Evolutionary conservation across 208 protist genomes (phyloP), one percentile per base, ranked within the genome.

Genomic region (Wallacemonas sp.): DNA sequence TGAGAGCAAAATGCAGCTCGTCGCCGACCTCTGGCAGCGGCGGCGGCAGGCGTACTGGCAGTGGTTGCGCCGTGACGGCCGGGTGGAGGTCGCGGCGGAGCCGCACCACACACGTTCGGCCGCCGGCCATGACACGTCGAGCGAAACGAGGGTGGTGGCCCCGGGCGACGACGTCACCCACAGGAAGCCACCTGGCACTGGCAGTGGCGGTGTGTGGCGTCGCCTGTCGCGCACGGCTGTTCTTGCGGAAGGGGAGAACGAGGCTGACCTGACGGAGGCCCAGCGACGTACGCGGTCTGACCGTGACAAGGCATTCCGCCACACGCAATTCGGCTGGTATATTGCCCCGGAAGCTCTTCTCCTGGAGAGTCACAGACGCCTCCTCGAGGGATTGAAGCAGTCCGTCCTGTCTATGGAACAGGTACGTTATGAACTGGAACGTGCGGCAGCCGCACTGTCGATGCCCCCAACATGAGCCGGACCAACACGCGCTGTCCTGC

Each of bases 301-400:
- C 26, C 46, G 46, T 26, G 46, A 54, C 24, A n/a, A 54, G 12
- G 46, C 19, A 10, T 19, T 54, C 5, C 26, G 75, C 17, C 79
- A 86, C 61, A 32, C n/a, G 3, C 72, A 70, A 19, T 85, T 83
- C 59, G 83, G 85, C 27, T 95, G 89, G 86, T 91, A 88, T 61
- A 92, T 95, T 13, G 72, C 83, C 10, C 83, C 89, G 0, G 78
- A 91, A 44, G 68, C 83, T 62, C 68, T 95, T 1, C 79, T 95
- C 33, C 73, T 75, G 62, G 77, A 89, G 27, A 91, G 83, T 58
- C 89, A 95, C 32, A 75, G 75, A n/a, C 72, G 85, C 2, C 63
- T 95, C 27, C 62, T 95, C 15, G 46, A 71, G 24, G 80, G 79
- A 2, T 64, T 95, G 46, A 79, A 85, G 34, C 64, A 44, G 13